A percentile compares a stretch with the other conserved stretches of the same genome.
phyloP scores from a whole-genome alignment of 805 yeast species.

The Candida oleophila region DNA sequence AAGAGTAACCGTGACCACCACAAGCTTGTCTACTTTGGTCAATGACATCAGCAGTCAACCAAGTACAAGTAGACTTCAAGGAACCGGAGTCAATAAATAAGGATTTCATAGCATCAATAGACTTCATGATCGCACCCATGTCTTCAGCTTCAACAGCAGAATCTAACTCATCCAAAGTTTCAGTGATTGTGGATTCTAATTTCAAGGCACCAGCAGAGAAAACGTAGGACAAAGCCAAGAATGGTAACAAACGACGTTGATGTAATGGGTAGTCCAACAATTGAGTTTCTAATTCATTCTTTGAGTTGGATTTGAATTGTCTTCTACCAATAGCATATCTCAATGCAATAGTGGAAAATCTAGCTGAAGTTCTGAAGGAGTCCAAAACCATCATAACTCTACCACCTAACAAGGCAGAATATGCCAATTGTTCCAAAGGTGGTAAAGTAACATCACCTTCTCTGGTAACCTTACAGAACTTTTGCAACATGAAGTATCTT shows the following conservation, averaged over 20 bases:
- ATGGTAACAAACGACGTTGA: slow-evolving; percentile 46
- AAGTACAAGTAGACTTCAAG: slow-evolving; percentile 43
- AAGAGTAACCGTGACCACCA: slow-evolving; percentile 49
- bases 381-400: slow-evolving; percentile 46
- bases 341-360: slow-evolving; percentile 42
- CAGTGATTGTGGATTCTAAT: slow-evolving; percentile 32
- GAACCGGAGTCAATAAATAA: slow-evolving; percentile 46
- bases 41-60: slow-evolving; percentile 43
- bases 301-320: slow-evolving; percentile 38
- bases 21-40: slow-evolving; percentile 45
- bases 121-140: slow-evolving; percentile 25
- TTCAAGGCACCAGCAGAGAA: slow-evolving; percentile 38
- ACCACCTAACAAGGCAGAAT: slow-evolving; percentile 44
- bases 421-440: slow-evolving; percentile 45
- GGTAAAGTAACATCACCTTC: slow-evolving; percentile 42
- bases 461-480: slow-evolving; percentile 38
- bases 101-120: slow-evolving; percentile 39
- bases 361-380: slow-evolving; percentile 42
- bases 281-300: slow-evolving; percentile 33
- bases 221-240: slow-evolving; percentile 40
- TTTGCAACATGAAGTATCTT: slow-evolving; percentile 46
- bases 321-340: slow-evolving; percentile 48
- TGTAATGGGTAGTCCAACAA: slow-evolving; percentile 46
- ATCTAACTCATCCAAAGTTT: slow-evolving; percentile 33
- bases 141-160: slow-evolving; percentile 35